Evolutionary conservation across 371 early-diverging fungal species (phyloP), one percentile per base, ranked within the genome.

Genomic region (Zychaea mexicana): DNA sequence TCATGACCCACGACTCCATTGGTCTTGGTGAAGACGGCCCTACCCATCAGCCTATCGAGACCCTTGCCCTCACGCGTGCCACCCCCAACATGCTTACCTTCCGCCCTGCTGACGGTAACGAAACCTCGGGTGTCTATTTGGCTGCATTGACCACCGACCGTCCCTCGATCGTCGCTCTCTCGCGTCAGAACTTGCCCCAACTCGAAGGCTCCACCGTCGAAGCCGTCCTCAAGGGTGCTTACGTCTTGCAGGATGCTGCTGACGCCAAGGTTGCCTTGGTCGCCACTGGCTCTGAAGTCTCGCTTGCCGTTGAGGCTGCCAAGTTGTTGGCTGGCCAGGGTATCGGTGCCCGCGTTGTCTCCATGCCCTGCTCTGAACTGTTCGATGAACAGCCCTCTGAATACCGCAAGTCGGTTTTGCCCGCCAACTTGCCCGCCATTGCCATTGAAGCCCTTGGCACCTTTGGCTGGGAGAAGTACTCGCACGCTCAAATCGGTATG

Each of bases 1-100:
- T 99, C 69, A 94, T 98, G 94, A 99, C 99, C 62, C 99, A 99
- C 87, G 99, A 99, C 85, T 98, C 99, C n/a, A 98, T 99, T 66
- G 99, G 98, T 66, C 87, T 98, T 49, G 94, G 94, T 71, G 99
- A 99, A 80, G 99, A 99, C 79, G 99, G 99, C 12, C 99, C 99
- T 32, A 99, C 99, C 22, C 99, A 99, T 83, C 99, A 99, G 83
- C 99, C 99, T 15, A 94, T 99, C 55, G 99, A 99, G 79, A 96
- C 96, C 12, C 73, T 99, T 67, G 88, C 98, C 45, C 77, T 90
- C 65, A 81, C 96, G 30, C 92, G 99, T 60, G 98, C 98, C 13
- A 91, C 95, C n/a, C 99, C 99, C 53, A 94, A 96, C 83, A 80
- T 94, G 72, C 76, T 91, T 46, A 87, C 88, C 61, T 77, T 97